phyloP scores from a whole-genome alignment of 2,329 filamentous ascomycete genomes.

The Bipolaris gigantea region DNA sequence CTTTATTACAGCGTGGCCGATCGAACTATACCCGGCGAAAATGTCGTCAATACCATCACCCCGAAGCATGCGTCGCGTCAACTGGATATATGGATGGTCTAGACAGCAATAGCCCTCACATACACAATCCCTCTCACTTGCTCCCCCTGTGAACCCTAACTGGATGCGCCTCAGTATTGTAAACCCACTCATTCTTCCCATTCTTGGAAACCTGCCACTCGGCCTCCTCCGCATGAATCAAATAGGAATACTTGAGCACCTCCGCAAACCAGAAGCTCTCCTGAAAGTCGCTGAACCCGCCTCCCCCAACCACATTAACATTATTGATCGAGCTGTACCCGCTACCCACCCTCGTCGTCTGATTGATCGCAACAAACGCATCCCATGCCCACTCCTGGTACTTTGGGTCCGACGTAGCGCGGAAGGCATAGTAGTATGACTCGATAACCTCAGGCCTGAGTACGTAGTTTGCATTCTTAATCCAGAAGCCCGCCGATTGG shows the following conservation, averaged over 20 bases:
- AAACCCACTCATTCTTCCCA: slow-evolving; percentile 60
- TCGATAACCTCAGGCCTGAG: slow-evolving; percentile 82
- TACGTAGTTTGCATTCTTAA: slow-evolving; percentile 62
- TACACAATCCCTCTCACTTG: background rate
- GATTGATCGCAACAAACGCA: slow-evolving; percentile 70
- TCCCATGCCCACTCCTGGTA: slow-evolving; percentile 87
- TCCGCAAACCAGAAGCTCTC: slow-evolving; percentile 90
- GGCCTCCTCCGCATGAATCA: slow-evolving; percentile 66
- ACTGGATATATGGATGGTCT: background rate
- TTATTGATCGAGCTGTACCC: slow-evolving; percentile 69
- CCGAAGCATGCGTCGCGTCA: background rate
- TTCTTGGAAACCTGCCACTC: slow-evolving; percentile 59
- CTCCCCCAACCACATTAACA: slow-evolving; percentile 66
- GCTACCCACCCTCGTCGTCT: slow-evolving; percentile 62
- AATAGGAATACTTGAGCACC: slow-evolving; percentile 80
- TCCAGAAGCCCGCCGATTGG: slow-evolving; percentile 70
- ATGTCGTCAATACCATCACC: slow-evolving; percentile 1
- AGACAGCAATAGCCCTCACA: background rate
- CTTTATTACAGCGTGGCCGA: background rate
- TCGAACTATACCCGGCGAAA: slow-evolving; percentile 21
- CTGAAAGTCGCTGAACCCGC: slow-evolving; percentile 68
- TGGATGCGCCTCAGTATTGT: slow-evolving; percentile 68
- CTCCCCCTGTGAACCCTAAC: slow-evolving; percentile 47
- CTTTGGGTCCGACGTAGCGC: slow-evolving; percentile 71
- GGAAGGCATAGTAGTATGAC: slow-evolving; percentile 84